Percentiles rank a stretch among this genome's conserved stretches.
Evolutionary conservation across 1,284 basidiomycete genomes (phyloP).

Genomic region (Trichosporon asahii): DNA sequence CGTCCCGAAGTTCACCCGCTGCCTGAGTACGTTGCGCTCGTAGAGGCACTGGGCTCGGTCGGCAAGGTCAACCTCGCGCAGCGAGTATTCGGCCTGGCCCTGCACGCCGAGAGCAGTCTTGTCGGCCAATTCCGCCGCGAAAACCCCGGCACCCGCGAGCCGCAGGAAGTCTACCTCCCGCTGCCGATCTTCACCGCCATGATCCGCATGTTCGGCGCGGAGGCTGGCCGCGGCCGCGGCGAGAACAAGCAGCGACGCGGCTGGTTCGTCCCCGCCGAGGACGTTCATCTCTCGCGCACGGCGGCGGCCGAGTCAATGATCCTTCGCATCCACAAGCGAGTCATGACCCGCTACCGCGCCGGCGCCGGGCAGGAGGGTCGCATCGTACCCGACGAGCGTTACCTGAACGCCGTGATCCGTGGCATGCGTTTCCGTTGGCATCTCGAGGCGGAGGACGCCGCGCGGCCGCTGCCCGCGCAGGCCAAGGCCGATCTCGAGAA

Average conservation of each 20-base stretch:
- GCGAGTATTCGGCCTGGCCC: constrained; percentile 34
- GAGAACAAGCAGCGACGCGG: neutral
- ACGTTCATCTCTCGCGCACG: neutral
- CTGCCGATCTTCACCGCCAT: constrained; percentile 34
- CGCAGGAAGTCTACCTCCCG: constrained; percentile 22
- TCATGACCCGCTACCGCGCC: neutral
- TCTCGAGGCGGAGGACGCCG: neutral
- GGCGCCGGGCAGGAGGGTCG: constrained; percentile 3
- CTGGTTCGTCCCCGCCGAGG: constrained; percentile 1
- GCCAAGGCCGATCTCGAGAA: neutral
- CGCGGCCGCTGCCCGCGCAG: neutral
- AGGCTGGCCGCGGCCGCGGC: constrained; percentile 3
- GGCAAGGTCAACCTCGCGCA: constrained; percentile 38
- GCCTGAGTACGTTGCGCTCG: constrained; percentile 28
- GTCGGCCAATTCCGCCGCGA: neutral
- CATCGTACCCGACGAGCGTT: constrained; percentile 20
- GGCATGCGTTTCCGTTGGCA: constrained; percentile 15
- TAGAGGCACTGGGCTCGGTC: constrained; percentile 30
- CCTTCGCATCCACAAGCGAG: neutral
- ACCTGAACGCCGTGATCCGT: constrained; percentile 26
- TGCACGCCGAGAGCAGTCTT: constrained; percentile 19
- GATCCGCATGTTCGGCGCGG: constrained; percentile 26
- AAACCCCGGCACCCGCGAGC: neutral
- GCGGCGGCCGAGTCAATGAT: constrained; percentile 18
- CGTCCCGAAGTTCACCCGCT: constrained; percentile 21